These are phyloP conservation scores for Stipa capillata DNA, from an alignment of 176 grass and related monocot species.

Conservation along the genomic window DNA sequence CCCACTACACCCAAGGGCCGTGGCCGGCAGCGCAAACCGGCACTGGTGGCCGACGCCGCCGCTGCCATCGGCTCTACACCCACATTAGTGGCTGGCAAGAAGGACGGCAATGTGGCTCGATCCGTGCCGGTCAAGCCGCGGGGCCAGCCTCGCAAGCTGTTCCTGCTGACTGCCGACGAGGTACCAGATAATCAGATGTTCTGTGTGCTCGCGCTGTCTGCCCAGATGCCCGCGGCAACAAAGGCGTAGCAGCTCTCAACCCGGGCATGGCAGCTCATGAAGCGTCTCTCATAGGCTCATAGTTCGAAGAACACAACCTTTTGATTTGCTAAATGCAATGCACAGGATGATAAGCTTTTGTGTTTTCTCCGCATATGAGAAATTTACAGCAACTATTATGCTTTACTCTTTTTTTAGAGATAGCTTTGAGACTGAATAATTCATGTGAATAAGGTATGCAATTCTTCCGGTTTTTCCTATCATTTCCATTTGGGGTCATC, in stretches of 20 bases:
- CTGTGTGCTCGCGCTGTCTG: conserved; percentile 12
- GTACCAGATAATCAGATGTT: background rate
- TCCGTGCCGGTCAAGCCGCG: background rate
- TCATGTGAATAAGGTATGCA: background rate
- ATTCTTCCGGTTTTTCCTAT: background rate
- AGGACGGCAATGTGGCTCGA: background rate
- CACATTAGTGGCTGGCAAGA: background rate
- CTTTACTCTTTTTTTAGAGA: background rate
- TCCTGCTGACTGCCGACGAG: background rate
- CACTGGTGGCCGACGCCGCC: background rate
- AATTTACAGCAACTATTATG: background rate
- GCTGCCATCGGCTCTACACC: background rate
- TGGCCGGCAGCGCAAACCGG: background rate
- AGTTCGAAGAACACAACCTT: background rate
- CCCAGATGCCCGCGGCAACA: background rate
- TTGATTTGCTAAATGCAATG: background rate
- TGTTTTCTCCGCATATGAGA: background rate
- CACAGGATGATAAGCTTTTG: background rate
- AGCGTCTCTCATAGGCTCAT: background rate
- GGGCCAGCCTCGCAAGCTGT: background rate
- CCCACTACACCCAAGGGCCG: background rate
- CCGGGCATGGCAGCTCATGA: background rate
- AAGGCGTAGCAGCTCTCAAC: background rate
- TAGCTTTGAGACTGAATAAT: background rate
- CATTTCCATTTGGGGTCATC: background rate